Evolutionary conservation across 2,329 filamentous ascomycete genomes (phyloP).

Genomic region (Colletotrichum theobromicola): DNA sequence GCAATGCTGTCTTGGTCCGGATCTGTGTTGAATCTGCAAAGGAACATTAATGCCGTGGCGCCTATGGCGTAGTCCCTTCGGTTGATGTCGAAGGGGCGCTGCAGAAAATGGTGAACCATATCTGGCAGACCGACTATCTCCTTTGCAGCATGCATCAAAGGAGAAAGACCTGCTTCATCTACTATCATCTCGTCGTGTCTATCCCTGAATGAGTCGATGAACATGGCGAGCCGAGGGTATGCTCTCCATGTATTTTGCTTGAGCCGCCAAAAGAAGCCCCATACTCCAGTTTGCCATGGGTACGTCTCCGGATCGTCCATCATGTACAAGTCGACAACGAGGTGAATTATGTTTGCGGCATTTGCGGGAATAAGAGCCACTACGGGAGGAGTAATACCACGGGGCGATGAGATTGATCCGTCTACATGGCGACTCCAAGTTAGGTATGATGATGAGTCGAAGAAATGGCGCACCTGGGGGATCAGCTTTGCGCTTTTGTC

Average conservation of each 20-base stretch:
- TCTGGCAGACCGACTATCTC: not conserved
- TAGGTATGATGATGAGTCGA: conserved; percentile 18
- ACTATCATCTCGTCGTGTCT: not conserved
- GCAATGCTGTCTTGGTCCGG: not conserved
- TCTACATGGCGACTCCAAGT: conserved; percentile 18
- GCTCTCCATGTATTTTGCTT: not conserved
- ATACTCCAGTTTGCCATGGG: not conserved
- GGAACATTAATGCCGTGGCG: conserved; percentile 6
- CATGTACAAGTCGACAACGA: not conserved
- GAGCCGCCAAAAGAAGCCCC: not conserved
- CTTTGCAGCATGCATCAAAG: conserved; percentile 22
- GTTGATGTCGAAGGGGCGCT: conserved; percentile 19
- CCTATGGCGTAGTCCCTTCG: conserved; percentile 1
- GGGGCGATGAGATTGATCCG: not conserved
- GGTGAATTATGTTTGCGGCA: not conserved
- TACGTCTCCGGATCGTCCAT: not conserved
- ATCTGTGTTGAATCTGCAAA: conserved; percentile 6
- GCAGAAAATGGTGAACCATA: conserved; percentile 20
- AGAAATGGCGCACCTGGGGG: not conserved
- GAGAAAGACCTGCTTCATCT: not conserved
- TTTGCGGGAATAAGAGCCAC: not conserved
- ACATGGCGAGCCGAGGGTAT: not conserved
- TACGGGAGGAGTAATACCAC: not conserved
- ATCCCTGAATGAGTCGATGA: not conserved
- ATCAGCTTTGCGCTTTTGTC: conserved; percentile 12